Percentiles rank a stretch among this genome's conserved stretches.
These are phyloP conservation scores for Cyclotella baltica DNA, from an alignment of 108 stramenopile species.

Conservation along the genomic window DNA sequence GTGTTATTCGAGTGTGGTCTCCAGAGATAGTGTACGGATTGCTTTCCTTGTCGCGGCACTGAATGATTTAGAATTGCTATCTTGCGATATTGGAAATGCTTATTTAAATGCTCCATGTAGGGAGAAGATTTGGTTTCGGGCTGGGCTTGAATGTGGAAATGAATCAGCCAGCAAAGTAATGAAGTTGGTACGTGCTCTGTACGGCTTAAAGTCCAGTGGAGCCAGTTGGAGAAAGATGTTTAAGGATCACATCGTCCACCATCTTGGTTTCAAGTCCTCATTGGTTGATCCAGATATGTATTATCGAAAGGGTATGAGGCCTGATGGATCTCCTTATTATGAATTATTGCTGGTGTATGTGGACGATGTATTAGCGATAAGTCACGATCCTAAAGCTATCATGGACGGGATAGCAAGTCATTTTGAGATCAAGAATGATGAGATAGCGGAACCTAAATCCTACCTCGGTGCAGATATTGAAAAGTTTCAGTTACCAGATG, in stretches of 20 bases:
- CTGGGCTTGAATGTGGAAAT: constrained; percentile 45
- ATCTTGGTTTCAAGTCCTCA: background rate
- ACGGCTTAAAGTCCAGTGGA: constrained; percentile 51
- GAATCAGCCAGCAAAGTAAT: constrained; percentile 11
- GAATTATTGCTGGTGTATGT: constrained; percentile 46
- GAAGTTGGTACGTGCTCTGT: constrained; percentile 35
- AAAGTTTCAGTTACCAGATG: constrained; percentile 12
- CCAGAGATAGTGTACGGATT: constrained; percentile 47
- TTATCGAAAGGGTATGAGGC: background rate
- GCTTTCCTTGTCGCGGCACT: constrained; percentile 56
- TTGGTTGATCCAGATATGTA: constrained; percentile 1
- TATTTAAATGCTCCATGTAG: constrained; percentile 52
- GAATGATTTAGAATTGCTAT: constrained; percentile 53
- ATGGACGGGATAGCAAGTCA: constrained; percentile 14
- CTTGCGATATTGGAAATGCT: constrained; percentile 53
- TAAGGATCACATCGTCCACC: background rate
- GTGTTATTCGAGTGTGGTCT: constrained; percentile 38
- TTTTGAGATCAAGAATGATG: constrained; percentile 35
- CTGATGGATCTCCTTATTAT: constrained; percentile 18
- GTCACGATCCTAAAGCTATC: background rate
- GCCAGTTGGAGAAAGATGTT: constrained; percentile 28
- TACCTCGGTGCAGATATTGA: constrained; percentile 41
- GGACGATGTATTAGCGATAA: constrained; percentile 42
- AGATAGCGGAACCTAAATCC: constrained; percentile 14
- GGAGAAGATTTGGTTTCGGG: constrained; percentile 39